phyloP scores from a whole-genome alignment of 768 basidiomycete species.

The Termitomyces eurrhizus region DNA sequence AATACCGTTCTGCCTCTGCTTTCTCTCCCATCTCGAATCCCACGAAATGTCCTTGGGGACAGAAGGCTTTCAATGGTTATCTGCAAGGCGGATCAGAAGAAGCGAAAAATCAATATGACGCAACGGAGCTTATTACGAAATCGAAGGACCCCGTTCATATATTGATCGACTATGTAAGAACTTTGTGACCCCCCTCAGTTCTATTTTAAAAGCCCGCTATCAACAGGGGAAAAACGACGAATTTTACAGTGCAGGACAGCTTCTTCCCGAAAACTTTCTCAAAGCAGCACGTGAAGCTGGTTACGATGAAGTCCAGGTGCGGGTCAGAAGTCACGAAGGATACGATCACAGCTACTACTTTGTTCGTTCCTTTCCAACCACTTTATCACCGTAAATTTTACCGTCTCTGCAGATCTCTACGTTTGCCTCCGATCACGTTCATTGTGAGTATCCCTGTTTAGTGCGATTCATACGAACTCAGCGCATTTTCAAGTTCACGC shows the following conservation, averaged over 20 bases:
- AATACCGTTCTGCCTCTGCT: slow-evolving; percentile 84
- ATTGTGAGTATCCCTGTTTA: slow-evolving; percentile 50
- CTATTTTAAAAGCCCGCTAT: not conserved
- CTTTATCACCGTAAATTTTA: not conserved
- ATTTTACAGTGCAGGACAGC: slow-evolving; percentile 82
- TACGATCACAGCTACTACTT: slow-evolving; percentile 94
- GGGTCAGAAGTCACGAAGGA: slow-evolving; percentile 74
- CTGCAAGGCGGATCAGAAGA: slow-evolving; percentile 74
- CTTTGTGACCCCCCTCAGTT: not conserved
- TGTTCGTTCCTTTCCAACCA: slow-evolving; percentile 30
- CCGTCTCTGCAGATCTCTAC: slow-evolving; percentile 68
- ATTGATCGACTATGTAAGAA: slow-evolving; percentile 79
- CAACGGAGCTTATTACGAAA: slow-evolving; percentile 73
- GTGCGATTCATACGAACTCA: slow-evolving; percentile 12
- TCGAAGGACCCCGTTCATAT: slow-evolving; percentile 66
- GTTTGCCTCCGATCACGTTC: slow-evolving; percentile 85
- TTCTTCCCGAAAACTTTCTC: slow-evolving; percentile 87
- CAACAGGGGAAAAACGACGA: slow-evolving; percentile 73
- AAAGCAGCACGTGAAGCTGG: slow-evolving; percentile 73
- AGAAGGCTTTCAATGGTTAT: slow-evolving; percentile 88
- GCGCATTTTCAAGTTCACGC: slow-evolving; percentile 65
- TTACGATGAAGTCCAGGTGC: slow-evolving; percentile 69
- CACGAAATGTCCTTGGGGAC: slow-evolving; percentile 83
- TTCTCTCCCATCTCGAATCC: slow-evolving; percentile 89
- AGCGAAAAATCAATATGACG: slow-evolving; percentile 73